Evolutionary conservation across 192 early-diverging fungal genomes (phyloP), one percentile per base, ranked within the genome.

Genomic region (Diversispora eburnea): DNA sequence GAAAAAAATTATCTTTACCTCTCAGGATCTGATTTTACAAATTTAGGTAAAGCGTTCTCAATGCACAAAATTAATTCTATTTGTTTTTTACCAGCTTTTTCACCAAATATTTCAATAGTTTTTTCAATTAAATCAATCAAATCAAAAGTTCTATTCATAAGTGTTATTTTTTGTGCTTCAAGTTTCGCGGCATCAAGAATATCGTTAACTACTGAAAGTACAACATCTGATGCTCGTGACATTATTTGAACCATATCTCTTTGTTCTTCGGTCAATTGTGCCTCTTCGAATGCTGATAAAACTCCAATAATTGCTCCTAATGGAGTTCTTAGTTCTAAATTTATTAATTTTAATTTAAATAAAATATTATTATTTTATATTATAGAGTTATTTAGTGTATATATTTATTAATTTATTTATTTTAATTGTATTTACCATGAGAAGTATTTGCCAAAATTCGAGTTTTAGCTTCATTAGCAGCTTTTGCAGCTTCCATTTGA

Each of bases 31-130:
- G 49, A 20, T 58, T 67, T 68, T 74, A 82, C 15, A 78, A 77
- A 60, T 68, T 88, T 82, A 5, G 81, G 67, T 46, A 86, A 75
- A 33, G 85, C 74, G 0, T 83, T 82, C 25, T 87, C 87, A 54
- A 19, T 55, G 45, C 54, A 15, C 55, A 86, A 80, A 19, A 80
- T 76, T 59, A 88, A 63, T 71, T 81, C 81, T 10, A 82, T 77
- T 9, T 80, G 25, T 41, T 81, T 76, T 4, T 77, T 62, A 2
- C 77, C 76, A 10, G 79, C 79, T 62, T 75, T 82, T 61, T 79
- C 79, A 3, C 79, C 73, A 67, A 79, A 77, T 33, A 88, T 75
- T 9, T 80, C 67, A 1, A 86, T 77, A 0, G 77, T 75, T 62
- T 86, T 76, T 52, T 77, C 76, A 22, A 85, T 65, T 0, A 75